Evolutionary conservation across 2,329 filamentous ascomycete genomes (phyloP).

Genomic region (Colletotrichum somersetense): DNA sequence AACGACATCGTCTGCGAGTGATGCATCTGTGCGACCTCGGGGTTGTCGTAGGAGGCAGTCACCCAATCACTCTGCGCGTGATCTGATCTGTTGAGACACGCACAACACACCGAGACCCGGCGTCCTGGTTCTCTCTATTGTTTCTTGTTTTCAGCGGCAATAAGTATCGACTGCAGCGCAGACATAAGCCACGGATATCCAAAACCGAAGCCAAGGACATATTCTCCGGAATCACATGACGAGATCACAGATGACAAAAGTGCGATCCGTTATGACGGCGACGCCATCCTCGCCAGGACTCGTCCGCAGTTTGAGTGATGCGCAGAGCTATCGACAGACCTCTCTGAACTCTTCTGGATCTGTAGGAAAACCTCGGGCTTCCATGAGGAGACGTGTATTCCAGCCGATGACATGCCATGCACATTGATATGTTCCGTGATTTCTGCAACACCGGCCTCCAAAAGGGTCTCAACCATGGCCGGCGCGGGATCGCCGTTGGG

Average conservation of each 20-base stretch:
- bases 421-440: background rate
- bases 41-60: background rate
- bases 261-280: background rate
- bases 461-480: background rate
- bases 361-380: slow-evolving; percentile 9
- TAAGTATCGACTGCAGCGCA: background rate
- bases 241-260: too few species aligned
- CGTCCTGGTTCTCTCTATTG: background rate
- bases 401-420: background rate
- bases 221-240: background rate
- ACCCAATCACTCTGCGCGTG: background rate
- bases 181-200: background rate
- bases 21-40: background rate
- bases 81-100: background rate
- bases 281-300: background rate
- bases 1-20: background rate
- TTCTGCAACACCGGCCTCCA: background rate
- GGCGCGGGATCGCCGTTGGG: slow-evolving; percentile 29
- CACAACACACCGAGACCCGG: background rate
- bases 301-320: background rate
- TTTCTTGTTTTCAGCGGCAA: background rate
- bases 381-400: background rate
- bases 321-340: background rate
- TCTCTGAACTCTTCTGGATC: slow-evolving; percentile 16
- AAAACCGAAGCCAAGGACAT: background rate